Evolutionary conservation across 2,329 filamentous ascomycete genomes (phyloP).

Genomic region (Ophiobolus disseminans): DNA sequence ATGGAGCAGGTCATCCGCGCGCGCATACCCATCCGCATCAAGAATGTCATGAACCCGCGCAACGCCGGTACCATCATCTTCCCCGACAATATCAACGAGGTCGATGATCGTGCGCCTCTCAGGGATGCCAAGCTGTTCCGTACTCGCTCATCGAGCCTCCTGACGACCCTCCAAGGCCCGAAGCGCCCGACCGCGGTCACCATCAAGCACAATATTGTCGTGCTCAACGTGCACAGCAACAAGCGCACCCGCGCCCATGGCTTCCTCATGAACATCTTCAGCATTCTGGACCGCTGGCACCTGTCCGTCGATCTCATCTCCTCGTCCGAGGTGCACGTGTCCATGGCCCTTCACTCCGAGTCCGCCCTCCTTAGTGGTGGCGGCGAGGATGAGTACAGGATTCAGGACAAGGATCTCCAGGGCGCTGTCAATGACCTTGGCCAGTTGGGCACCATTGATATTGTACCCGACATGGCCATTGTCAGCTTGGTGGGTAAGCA

Average conservation of each 20-base stretch:
- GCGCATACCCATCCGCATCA: conserved; percentile 83
- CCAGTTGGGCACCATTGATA: conserved; percentile 86
- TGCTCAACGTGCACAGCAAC: conserved; percentile 98
- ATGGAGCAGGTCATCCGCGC: conserved; percentile 88
- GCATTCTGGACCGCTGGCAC: conserved; percentile 83
- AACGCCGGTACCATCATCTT: conserved; percentile 82
- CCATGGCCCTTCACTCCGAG: conserved; percentile 91
- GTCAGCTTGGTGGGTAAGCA: conserved; percentile 92
- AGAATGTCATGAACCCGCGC: conserved; percentile 84
- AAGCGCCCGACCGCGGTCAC: conserved; percentile 74
- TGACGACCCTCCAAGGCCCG: conserved; percentile 55
- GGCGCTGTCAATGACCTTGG: conserved; percentile 72
- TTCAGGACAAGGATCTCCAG: conserved; percentile 56
- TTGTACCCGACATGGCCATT: conserved; percentile 92
- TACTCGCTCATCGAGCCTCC: conserved; percentile 54
- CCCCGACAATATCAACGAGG: conserved; percentile 70
- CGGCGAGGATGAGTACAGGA: conserved; percentile 56
- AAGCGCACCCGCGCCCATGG: conserved; percentile 95
- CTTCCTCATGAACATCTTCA: conserved; percentile 94
- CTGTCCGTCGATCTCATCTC: conserved; percentile 96
- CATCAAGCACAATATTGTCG: conserved; percentile 95
- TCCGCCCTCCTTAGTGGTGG: conserved; percentile 59
- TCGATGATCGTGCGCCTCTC: conserved; percentile 62
- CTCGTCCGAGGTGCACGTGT: conserved; percentile 95
- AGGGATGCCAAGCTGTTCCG: conserved; percentile 64